A percentile compares a stretch with the other conserved stretches of the same genome.
Evolutionary conservation across 352 stramenopile species (phyloP).

Genomic region (Globisporangium paroecandrum): DNA sequence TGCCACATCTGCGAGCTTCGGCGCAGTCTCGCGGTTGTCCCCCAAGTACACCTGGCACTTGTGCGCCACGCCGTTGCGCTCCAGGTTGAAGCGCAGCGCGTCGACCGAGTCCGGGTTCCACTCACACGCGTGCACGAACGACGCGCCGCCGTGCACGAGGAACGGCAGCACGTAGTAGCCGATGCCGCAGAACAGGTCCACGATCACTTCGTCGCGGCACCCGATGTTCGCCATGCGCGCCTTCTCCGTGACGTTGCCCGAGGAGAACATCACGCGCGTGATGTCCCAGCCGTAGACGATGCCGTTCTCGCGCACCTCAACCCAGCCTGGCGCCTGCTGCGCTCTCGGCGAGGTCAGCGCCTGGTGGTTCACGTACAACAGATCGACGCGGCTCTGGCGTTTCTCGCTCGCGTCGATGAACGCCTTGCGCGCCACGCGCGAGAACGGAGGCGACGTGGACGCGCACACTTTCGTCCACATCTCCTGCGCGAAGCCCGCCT

Average conservation of each 20-base stretch:
- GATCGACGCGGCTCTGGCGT: slow-evolving; percentile 72
- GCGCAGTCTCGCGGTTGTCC: slow-evolving; percentile 85
- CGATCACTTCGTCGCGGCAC: slow-evolving; percentile 85
- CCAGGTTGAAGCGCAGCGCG: slow-evolving; percentile 90
- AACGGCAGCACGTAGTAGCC: slow-evolving; percentile 97
- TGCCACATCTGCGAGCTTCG: slow-evolving; percentile 70
- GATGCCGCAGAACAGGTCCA: slow-evolving; percentile 98
- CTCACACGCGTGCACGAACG: slow-evolving; percentile 92
- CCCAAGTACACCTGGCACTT: slow-evolving; percentile 79
- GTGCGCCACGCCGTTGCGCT: slow-evolving; percentile 87
- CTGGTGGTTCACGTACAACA: slow-evolving; percentile 57
- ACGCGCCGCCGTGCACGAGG: slow-evolving; percentile 87
- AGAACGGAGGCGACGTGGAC: slow-evolving; percentile 46
- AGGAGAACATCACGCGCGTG: slow-evolving; percentile 96
- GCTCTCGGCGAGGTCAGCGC: slow-evolving; percentile 33
- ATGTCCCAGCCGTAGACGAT: slow-evolving; percentile 95
- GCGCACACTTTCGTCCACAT: slow-evolving; percentile 71
- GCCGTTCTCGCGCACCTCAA: slow-evolving; percentile 91
- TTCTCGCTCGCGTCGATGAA: slow-evolving; percentile 80
- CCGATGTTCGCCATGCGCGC: slow-evolving; percentile 89
- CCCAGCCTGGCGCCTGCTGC: slow-evolving; percentile 53
- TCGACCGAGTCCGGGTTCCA: slow-evolving; percentile 94
- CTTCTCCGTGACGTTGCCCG: slow-evolving; percentile 96
- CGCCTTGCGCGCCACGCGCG: slow-evolving; percentile 75
- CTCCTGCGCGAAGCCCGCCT: slow-evolving; percentile 30